These are phyloP conservation scores for Pulveroboletus sp. DNA, from an alignment of 768 basidiomycete genomes.

Conservation along the genomic window DNA sequence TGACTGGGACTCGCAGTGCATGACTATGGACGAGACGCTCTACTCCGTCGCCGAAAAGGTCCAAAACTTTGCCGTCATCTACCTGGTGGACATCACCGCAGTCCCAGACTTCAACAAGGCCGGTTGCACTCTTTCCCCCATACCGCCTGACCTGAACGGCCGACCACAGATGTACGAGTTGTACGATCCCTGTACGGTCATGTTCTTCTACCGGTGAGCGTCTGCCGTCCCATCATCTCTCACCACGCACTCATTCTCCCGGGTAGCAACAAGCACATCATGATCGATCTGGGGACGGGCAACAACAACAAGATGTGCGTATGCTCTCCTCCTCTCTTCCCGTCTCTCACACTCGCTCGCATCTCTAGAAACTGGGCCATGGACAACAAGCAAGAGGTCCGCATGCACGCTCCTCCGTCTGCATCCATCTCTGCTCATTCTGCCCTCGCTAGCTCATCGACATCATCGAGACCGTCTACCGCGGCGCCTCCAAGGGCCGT, in stretches of 20 bases:
- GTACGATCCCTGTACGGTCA: conserved; percentile 95
- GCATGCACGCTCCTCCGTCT: conserved; percentile 9
- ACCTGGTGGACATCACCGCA: conserved; percentile 90
- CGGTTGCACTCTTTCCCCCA: background rate
- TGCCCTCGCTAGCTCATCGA: conserved; percentile 72
- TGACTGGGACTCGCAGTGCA: conserved; percentile 91
- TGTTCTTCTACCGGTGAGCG: conserved; percentile 95
- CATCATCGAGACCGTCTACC: conserved; percentile 96
- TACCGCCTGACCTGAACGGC: background rate
- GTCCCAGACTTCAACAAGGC: conserved; percentile 99
- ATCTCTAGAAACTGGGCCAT: conserved; percentile 90
- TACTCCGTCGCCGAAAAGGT: conserved; percentile 91
- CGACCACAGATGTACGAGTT: conserved; percentile 88
- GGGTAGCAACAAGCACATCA: conserved; percentile 93
- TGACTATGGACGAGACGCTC: conserved; percentile 98
- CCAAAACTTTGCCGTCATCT: conserved; percentile 98
- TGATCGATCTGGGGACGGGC: conserved; percentile 99
- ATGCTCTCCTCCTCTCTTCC: background rate
- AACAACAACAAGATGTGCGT: conserved; percentile 99
- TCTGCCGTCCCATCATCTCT: background rate
- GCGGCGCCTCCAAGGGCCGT: conserved; percentile 95
- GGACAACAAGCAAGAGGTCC: conserved; percentile 95
- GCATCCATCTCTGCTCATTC: background rate
- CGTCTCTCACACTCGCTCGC: background rate
- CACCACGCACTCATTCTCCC: background rate